Evolutionary conservation across 768 basidiomycete genomes (phyloP).

Genomic region (Pisolithus microcarpus): DNA sequence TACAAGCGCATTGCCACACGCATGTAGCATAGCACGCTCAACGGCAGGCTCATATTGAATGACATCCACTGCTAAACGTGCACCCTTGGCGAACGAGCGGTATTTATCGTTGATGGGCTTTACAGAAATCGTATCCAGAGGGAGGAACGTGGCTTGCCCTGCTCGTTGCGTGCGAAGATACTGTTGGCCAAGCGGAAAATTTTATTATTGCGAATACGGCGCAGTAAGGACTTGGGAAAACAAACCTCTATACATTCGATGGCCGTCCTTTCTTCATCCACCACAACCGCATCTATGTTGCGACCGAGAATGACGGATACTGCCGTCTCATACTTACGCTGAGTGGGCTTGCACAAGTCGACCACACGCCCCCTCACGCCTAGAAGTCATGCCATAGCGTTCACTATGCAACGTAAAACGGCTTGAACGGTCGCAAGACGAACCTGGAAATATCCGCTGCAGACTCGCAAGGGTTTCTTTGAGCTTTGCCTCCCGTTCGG

Average conservation of each 20-base stretch:
- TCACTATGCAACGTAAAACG: background rate
- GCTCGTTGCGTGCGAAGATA: conserved; percentile 93
- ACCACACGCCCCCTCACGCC: conserved; percentile 90
- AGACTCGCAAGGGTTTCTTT: conserved; percentile 82
- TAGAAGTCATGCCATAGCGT: conserved; percentile 16
- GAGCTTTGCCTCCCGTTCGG: conserved; percentile 72
- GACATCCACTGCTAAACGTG: conserved; percentile 79
- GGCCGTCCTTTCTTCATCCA: conserved; percentile 94
- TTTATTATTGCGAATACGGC: background rate
- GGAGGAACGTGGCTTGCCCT: conserved; percentile 96
- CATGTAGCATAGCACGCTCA: conserved; percentile 93
- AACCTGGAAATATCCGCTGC: conserved; percentile 87
- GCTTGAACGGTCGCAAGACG: background rate
- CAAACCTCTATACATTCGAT: conserved; percentile 94
- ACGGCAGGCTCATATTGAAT: conserved; percentile 77
- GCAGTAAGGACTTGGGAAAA: background rate
- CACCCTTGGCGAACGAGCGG: conserved; percentile 84
- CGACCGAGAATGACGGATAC: conserved; percentile 89
- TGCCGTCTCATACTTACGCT: conserved; percentile 86
- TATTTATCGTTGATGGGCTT: conserved; percentile 94
- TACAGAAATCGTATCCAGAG: conserved; percentile 94
- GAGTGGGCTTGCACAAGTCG: conserved; percentile 91
- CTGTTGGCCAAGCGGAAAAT: conserved; percentile 29
- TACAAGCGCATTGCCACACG: conserved; percentile 89
- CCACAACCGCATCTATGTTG: conserved; percentile 92